phyloP scores from a whole-genome alignment of 176 grass and related monocot species.

The Ensete ventricosum region DNA sequence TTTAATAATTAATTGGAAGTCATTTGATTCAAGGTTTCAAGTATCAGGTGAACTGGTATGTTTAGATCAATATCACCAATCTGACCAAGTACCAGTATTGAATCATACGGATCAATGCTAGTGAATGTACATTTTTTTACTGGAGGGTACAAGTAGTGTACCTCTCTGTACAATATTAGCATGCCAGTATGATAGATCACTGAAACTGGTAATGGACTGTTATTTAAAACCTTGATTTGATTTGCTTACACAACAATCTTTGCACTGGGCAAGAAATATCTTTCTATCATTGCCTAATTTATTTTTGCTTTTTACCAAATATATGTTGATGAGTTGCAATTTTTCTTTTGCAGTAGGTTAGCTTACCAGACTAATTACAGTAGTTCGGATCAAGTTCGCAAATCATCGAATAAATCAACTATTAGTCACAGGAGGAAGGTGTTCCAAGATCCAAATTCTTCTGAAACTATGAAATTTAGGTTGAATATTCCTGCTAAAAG shows the following conservation, averaged over 20 bases:
- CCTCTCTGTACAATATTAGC: too few species aligned
- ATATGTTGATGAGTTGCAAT: background rate
- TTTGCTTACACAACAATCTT: background rate
- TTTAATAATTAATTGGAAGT: background rate
- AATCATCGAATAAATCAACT: background rate
- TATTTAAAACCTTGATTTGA: background rate
- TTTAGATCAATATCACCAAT: too few species aligned
- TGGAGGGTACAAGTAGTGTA: too few species aligned
- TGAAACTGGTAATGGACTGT: background rate
- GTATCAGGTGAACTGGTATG: too few species aligned
- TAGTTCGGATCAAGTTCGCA: background rate
- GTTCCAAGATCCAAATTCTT: conserved; percentile 1
- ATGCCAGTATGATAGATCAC: too few species aligned
- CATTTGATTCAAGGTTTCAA: background rate
- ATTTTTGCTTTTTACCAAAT: background rate
- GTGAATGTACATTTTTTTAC: too few species aligned
- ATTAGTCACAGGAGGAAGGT: background rate
- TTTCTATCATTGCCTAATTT: background rate
- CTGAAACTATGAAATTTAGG: background rate
- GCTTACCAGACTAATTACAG: background rate
- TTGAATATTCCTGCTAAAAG: conserved; percentile 9
- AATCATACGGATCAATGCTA: too few species aligned
- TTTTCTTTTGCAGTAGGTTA: background rate
- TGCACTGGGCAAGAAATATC: background rate
- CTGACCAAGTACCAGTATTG: too few species aligned